Conservation (phyloP, 2,329 filamentous ascomycete species). For the Cladophialophora immunda region DNA sequence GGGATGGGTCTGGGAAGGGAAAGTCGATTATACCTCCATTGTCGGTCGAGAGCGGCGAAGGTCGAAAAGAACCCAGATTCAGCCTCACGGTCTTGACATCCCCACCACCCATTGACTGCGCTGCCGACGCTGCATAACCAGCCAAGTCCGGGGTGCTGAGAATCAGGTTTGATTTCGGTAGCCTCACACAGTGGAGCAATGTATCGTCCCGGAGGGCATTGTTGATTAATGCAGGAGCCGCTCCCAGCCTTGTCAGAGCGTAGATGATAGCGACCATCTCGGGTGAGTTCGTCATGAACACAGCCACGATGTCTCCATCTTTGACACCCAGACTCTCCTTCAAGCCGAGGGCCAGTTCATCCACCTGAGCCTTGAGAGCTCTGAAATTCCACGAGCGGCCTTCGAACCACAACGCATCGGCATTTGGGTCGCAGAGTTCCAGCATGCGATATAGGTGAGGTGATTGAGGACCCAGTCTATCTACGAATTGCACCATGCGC, state of each 20-base stretch:
- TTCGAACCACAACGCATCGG: slow-evolving; percentile 60
- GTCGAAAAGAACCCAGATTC: slow-evolving; percentile 34
- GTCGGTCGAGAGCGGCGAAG: slow-evolving; percentile 43
- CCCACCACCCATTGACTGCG: slow-evolving; percentile 37
- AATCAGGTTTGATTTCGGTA: slow-evolving; percentile 52
- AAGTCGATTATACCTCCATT: slow-evolving; percentile 30
- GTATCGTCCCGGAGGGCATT: slow-evolving; percentile 58
- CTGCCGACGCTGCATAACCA: slow-evolving; percentile 39
- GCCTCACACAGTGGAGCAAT: slow-evolving; percentile 54
- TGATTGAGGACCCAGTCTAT: slow-evolving; percentile 49
- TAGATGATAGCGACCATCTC: slow-evolving; percentile 58
- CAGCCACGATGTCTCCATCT: slow-evolving; percentile 53
- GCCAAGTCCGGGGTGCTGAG: slow-evolving; percentile 57
- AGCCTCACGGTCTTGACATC: slow-evolving; percentile 33
- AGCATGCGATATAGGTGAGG: slow-evolving; percentile 55
- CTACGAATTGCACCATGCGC: slow-evolving; percentile 49
- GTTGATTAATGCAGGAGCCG: slow-evolving; percentile 57
- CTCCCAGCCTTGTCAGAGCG: slow-evolving; percentile 58
- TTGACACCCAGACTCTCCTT: slow-evolving; percentile 47
- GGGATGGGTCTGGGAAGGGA: slow-evolving; percentile 29
- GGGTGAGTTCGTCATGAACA: slow-evolving; percentile 60
- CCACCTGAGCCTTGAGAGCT: slow-evolving; percentile 49
- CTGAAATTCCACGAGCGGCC: slow-evolving; percentile 58
- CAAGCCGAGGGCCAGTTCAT: slow-evolving; percentile 55
- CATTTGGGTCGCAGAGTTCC: slow-evolving; percentile 49